Evolutionary conservation across 1,284 basidiomycete species (phyloP).

Genomic region (Singerocomus inundabilis): DNA sequence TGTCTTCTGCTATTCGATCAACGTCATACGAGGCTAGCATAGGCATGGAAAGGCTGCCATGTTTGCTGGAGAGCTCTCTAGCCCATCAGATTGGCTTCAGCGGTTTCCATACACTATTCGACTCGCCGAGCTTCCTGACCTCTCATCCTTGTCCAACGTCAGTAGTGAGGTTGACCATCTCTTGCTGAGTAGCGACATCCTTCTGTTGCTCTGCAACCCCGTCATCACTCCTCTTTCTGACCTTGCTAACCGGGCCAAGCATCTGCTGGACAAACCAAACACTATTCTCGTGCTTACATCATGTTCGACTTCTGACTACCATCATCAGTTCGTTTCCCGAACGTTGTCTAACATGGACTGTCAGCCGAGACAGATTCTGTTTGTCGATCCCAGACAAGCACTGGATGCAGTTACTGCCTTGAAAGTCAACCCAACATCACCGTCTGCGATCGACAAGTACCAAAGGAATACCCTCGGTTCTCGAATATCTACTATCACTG

Average conservation of each 20-base stretch:
- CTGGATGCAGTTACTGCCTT: slow-evolving; percentile 49
- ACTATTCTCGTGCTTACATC: slow-evolving; percentile 51
- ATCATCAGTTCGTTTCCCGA: slow-evolving; percentile 16
- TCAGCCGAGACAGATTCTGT: slow-evolving; percentile 39
- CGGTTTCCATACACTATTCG: slow-evolving; percentile 50
- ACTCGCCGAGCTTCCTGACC: slow-evolving; percentile 44
- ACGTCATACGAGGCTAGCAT: neutral
- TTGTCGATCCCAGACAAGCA: slow-evolving; percentile 57
- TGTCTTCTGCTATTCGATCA: neutral
- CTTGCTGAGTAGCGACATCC: slow-evolving; percentile 53
- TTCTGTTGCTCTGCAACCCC: slow-evolving; percentile 60
- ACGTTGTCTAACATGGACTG: slow-evolving; percentile 20
- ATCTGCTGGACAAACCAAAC: slow-evolving; percentile 48
- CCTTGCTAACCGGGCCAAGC: slow-evolving; percentile 33
- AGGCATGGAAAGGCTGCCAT: slow-evolving; percentile 26
- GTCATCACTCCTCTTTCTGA: slow-evolving; percentile 45
- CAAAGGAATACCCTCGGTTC: slow-evolving; percentile 63
- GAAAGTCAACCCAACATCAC: slow-evolving; percentile 43
- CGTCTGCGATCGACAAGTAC: slow-evolving; percentile 56
- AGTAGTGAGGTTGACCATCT: slow-evolving; percentile 21
- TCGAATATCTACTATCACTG: slow-evolving; percentile 47
- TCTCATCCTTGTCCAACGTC: slow-evolving; percentile 21
- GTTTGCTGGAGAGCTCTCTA: slow-evolving; percentile 19
- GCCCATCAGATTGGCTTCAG: slow-evolving; percentile 53
- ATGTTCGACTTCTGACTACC: slow-evolving; percentile 20